Evolutionary conservation across 805 yeast genomes (phyloP).

Genomic region (Hanseniaspora vineae): DNA sequence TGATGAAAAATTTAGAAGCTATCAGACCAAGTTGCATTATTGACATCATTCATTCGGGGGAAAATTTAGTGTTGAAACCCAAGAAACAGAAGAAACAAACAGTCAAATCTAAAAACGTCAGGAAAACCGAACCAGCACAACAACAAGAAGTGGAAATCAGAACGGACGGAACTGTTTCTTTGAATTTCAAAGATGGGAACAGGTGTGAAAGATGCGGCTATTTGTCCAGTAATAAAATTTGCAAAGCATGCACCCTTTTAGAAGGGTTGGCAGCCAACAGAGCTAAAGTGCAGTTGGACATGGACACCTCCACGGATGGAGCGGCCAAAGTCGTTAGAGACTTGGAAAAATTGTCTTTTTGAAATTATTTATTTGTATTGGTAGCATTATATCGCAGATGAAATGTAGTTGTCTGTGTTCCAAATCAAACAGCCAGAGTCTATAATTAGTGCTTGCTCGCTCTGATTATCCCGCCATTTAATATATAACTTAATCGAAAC

Average conservation of each 20-base stretch:
- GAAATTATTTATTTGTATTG: slow-evolving; percentile 4
- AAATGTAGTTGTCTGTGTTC: too few relatives aligned
- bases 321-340: slow-evolving; percentile 51
- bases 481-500: not conserved
- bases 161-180: slow-evolving; percentile 48
- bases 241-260: slow-evolving; percentile 85
- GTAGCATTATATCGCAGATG: not conserved
- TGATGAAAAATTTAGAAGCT: slow-evolving; percentile 80
- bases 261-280: slow-evolving; percentile 73
- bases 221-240: slow-evolving; percentile 71
- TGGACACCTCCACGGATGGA: slow-evolving; percentile 40
- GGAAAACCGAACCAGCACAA: slow-evolving; percentile 9
- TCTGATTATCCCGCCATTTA: not conserved
- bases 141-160: slow-evolving; percentile 36
- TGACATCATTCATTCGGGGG: slow-evolving; percentile 92
- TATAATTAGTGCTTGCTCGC: not conserved
- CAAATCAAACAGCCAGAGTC: not conserved
- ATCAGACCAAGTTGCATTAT: slow-evolving; percentile 86
- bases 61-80: slow-evolving; percentile 55
- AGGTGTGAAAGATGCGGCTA: slow-evolving; percentile 86
- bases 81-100: slow-evolving; percentile 34
- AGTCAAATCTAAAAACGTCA: slow-evolving; percentile 19
- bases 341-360: slow-evolving; percentile 54
- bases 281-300: slow-evolving; percentile 50
- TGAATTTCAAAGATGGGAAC: slow-evolving; percentile 47